Conservation (phyloP, 2,329 filamentous ascomycete genomes). For the Colletotrichum salicis region DNA sequence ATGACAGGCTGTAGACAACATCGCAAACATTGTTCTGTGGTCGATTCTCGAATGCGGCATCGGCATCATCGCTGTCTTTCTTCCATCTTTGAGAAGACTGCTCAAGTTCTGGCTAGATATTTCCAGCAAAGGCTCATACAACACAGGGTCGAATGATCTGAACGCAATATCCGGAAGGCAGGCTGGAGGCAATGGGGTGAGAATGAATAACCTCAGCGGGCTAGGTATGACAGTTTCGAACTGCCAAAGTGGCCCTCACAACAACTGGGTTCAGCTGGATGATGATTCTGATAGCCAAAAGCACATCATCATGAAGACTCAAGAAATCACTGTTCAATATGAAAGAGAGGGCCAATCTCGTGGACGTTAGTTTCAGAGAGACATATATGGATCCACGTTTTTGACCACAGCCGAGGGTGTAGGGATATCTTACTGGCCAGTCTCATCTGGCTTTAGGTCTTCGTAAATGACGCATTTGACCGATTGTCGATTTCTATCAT, state of each 20-base stretch:
- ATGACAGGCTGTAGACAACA: too few species aligned
- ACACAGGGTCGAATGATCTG: too few species aligned
- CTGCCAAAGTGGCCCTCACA: neutral
- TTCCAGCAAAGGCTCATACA: too few species aligned
- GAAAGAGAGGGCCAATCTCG: neutral
- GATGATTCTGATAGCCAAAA: constrained; percentile 19
- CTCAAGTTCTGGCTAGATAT: too few species aligned
- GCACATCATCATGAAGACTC: neutral
- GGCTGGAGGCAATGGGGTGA: too few species aligned
- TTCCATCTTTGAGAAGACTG: too few species aligned
- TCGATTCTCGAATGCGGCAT: too few species aligned
- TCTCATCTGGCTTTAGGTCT: neutral
- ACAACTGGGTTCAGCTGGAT: constrained; percentile 11
- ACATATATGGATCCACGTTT: neutral
- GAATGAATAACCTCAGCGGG: neutral
- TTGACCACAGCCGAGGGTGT: neutral
- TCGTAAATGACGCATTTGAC: too few species aligned
- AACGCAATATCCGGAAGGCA: too few species aligned
- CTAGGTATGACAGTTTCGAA: neutral
- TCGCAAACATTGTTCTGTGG: too few species aligned
- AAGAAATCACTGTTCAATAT: neutral
- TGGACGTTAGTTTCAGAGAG: neutral
- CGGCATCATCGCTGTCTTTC: too few species aligned
- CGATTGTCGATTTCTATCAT: too few species aligned
- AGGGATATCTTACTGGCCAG: neutral